Evolutionary conservation across 1,284 basidiomycete species (phyloP).

Genomic region (Neonothopanus nambi): DNA sequence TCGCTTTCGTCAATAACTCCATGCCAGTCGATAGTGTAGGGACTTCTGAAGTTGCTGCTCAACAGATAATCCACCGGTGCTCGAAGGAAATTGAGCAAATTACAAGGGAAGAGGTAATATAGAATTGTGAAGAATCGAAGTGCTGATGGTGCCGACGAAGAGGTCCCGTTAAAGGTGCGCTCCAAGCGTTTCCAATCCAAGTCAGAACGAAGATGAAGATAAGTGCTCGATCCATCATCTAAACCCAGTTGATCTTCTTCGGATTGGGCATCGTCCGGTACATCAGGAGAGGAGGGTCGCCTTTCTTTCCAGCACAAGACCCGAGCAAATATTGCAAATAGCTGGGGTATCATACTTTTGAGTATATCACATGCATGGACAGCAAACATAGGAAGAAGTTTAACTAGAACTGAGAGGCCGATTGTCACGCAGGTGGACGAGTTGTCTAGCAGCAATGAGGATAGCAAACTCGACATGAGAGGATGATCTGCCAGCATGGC

Average conservation of each 20-base stretch:
- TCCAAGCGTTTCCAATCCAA: conserved; percentile 67
- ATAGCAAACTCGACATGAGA: conserved; percentile 58
- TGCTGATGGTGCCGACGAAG: conserved; percentile 53
- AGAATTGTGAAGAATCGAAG: conserved; percentile 73
- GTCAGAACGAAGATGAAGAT: conserved; percentile 49
- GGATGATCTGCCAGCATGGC: conserved; percentile 58
- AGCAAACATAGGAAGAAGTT: conserved; percentile 73
- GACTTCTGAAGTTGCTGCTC: conserved; percentile 47
- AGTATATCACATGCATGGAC: conserved; percentile 57
- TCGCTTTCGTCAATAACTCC: conserved; percentile 68
- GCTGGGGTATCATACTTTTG: conserved; percentile 56
- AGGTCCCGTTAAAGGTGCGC: conserved; percentile 49
- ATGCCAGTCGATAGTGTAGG: conserved; percentile 65
- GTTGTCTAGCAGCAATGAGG: conserved; percentile 68
- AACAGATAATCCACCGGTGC: conserved; percentile 64
- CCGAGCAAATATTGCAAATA: conserved; percentile 66
- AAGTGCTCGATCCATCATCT: conserved; percentile 31
- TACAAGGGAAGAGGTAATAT: conserved; percentile 89
- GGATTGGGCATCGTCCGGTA: conserved; percentile 37
- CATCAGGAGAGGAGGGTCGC: conserved; percentile 26
- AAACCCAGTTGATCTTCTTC: conserved; percentile 34
- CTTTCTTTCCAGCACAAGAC: conserved; percentile 71
- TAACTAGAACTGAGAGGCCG: conserved; percentile 61
- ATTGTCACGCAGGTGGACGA: conserved; percentile 69
- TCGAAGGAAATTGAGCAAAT: conserved; percentile 75